A percentile compares a stretch with the other conserved stretches of the same genome.
Conservation (phyloP, 441 rosid genomes). For the Dalechampia spathulata region DNA sequence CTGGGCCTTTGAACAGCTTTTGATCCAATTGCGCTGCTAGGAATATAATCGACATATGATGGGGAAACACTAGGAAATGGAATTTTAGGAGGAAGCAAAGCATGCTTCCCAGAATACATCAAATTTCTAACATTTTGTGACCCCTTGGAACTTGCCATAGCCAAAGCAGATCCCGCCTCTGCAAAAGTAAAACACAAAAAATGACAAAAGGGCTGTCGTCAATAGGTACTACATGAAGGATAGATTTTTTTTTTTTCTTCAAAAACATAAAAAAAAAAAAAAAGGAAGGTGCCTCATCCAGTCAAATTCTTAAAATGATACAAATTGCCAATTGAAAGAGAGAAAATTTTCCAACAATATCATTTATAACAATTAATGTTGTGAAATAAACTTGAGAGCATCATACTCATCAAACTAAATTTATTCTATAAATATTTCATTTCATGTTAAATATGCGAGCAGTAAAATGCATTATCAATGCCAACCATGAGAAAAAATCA, state of each 20-base stretch:
- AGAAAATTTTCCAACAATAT: no score
- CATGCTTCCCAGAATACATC: slow-evolving; percentile 66
- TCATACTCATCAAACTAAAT: neutral
- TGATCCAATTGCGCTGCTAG: slow-evolving; percentile 49
- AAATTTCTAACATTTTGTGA: slow-evolving; percentile 59
- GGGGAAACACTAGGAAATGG: slow-evolving; percentile 79
- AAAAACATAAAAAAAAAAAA: no score
- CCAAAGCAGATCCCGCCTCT: slow-evolving; percentile 27
- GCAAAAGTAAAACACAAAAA: neutral
- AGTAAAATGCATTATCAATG: neutral
- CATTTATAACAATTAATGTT: no score
- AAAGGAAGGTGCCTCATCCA: no score
- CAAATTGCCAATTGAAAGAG: no score
- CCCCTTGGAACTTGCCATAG: slow-evolving; percentile 81
- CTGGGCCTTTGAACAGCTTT: slow-evolving; percentile 64
- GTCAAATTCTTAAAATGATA: no score
- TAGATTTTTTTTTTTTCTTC: neutral
- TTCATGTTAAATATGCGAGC: neutral
- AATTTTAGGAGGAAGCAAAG: slow-evolving; percentile 90
- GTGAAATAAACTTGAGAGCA: neutral
- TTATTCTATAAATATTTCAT: neutral
- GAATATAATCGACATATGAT: slow-evolving; percentile 54
- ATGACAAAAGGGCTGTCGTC: neutral
- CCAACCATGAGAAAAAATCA: neutral
- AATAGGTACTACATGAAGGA: neutral